Conservation (phyloP, 164 flowering plant genomes). For the Sedum album region DNA sequence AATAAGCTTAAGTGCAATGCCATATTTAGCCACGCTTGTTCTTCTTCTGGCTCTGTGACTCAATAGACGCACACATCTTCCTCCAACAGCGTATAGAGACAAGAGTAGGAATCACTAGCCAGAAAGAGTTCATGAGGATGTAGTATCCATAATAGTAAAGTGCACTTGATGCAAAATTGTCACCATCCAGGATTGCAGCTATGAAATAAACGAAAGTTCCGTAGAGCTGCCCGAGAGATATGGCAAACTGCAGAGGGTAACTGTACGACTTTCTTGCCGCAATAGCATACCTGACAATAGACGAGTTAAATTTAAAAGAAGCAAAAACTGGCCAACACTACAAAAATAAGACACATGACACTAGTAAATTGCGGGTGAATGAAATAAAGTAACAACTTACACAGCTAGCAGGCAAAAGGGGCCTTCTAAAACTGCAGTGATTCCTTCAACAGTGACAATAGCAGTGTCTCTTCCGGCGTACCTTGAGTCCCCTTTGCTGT, state of each 20-base stretch:
- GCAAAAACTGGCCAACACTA: no score
- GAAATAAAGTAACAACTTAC: slow-evolving; percentile 35
- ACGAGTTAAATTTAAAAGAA: neutral
- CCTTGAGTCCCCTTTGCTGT: slow-evolving; percentile 98
- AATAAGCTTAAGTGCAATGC: neutral
- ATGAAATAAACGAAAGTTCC: slow-evolving; percentile 63
- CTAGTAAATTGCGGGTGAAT: no score
- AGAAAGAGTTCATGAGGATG: slow-evolving; percentile 49
- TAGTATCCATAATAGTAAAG: slow-evolving; percentile 68
- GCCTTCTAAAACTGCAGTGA: slow-evolving; percentile 84
- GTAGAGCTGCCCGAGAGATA: slow-evolving; percentile 84
- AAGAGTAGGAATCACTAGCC: slow-evolving; percentile 70
- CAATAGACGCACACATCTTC: slow-evolving; percentile 51
- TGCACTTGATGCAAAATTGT: slow-evolving; percentile 54
- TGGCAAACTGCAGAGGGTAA: slow-evolving; percentile 62
- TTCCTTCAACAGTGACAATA: slow-evolving; percentile 72
- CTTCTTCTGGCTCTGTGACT: slow-evolving; percentile 42
- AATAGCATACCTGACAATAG: slow-evolving; percentile 68
- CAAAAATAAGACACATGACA: no score
- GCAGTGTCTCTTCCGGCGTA: slow-evolving; percentile 73
- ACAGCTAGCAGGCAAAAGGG: slow-evolving; percentile 72
- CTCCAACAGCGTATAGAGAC: slow-evolving; percentile 67
- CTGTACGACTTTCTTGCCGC: slow-evolving; percentile 61
- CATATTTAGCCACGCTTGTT: slow-evolving; percentile 34
- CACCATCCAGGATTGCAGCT: slow-evolving; percentile 72